These are phyloP conservation scores for Botrytis byssoidea DNA, from an alignment of 2,329 filamentous ascomycete species.

Conservation along the genomic window DNA sequence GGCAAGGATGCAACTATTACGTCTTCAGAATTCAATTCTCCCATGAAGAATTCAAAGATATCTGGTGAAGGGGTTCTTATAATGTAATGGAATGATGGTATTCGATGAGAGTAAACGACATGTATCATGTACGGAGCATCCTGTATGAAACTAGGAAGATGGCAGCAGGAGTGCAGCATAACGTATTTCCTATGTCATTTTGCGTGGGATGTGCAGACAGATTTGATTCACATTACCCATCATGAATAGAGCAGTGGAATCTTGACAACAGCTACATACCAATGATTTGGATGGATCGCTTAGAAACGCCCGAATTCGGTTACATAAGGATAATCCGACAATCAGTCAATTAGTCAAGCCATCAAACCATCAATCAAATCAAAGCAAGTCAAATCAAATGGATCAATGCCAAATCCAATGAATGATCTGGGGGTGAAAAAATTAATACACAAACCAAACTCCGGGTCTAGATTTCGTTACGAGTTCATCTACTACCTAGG, in stretches of 20 bases:
- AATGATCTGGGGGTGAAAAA: neutral
- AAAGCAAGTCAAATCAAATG: too few relatives aligned
- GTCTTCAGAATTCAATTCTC: slow-evolving; percentile 10
- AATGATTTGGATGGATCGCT: neutral
- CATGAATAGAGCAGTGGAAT: too few relatives aligned
- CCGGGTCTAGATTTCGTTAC: neutral
- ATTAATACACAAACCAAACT: neutral
- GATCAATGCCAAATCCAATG: neutral
- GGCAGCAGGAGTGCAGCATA: neutral
- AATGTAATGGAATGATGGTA: slow-evolving; percentile 17
- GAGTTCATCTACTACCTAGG: neutral
- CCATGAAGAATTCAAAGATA: neutral
- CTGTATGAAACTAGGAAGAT: neutral
- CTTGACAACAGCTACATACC: neutral
- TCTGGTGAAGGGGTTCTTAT: neutral
- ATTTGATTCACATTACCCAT: neutral
- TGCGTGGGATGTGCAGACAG: slow-evolving; percentile 2
- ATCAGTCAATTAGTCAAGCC: neutral
- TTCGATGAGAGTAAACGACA: slow-evolving; percentile 10
- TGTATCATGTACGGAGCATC: neutral
- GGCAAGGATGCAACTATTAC: slow-evolving; percentile 19
- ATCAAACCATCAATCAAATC: neutral
- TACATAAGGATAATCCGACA: neutral
- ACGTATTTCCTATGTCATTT: neutral
- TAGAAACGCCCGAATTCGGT: neutral